phyloP scores from a whole-genome alignment of 2,329 filamentous ascomycete genomes.

The Westerdykella sp. region DNA sequence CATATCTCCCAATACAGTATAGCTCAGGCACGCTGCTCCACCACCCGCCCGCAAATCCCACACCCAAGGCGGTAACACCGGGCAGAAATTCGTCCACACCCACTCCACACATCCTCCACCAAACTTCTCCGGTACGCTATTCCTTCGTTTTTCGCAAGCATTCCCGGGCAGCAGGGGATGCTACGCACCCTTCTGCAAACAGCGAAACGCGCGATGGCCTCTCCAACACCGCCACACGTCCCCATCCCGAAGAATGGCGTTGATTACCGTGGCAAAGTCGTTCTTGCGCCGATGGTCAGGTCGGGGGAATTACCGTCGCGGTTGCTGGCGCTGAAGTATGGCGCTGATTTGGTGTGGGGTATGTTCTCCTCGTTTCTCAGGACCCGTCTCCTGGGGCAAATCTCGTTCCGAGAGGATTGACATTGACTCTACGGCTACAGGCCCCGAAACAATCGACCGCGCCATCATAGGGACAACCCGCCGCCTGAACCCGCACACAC shows the following conservation, averaged over 20 bases:
- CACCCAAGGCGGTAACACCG: too few relatives aligned
- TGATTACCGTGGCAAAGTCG: constrained; percentile 88
- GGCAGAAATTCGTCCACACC: too few relatives aligned
- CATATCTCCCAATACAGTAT: too few relatives aligned
- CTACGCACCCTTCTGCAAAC: constrained; percentile 28
- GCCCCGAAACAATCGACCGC: constrained; percentile 89
- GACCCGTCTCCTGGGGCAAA: constrained; percentile 1
- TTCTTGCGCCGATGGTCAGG: constrained; percentile 95
- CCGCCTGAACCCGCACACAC: constrained; percentile 66
- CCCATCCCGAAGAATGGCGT: constrained; percentile 83
- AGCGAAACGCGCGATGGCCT: constrained; percentile 28
- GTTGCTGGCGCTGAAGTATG: constrained; percentile 84
- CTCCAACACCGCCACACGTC: constrained; percentile 50
- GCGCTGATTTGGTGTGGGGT: constrained; percentile 96
- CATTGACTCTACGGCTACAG: constrained; percentile 36
- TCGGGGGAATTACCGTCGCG: constrained; percentile 93
- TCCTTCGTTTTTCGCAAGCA: too few relatives aligned
- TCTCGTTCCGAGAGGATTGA: not conserved
- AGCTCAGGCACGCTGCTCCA: too few relatives aligned
- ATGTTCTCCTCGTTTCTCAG: constrained; percentile 25
- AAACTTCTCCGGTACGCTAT: too few relatives aligned
- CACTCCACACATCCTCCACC: too few relatives aligned
- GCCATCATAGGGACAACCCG: constrained; percentile 83
- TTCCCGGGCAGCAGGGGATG: constrained; percentile 24
- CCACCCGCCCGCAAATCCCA: too few relatives aligned